A percentile compares a stretch with the other conserved stretches of the same genome.
Evolutionary conservation across 805 yeast species (phyloP).

Genomic region (Schwanniomyces yamadae): DNA sequence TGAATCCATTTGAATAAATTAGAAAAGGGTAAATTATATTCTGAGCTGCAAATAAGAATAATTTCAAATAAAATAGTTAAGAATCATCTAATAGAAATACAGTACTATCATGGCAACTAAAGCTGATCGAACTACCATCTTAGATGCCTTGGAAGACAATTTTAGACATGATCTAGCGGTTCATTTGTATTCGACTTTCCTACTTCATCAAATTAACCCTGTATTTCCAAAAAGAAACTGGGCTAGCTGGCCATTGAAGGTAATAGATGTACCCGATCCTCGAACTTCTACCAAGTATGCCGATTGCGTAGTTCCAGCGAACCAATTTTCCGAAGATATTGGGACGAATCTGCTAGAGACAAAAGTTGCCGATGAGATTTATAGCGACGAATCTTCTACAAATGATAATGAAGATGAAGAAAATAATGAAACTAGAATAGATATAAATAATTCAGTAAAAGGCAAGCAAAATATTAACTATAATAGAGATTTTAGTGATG

Average conservation of each 20-base stretch:
- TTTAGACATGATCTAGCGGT: conserved; percentile 56
- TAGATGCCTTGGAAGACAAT: conserved; percentile 44
- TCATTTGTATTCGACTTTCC: conserved; percentile 60
- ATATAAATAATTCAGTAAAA: conserved; percentile 6
- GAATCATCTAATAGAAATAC: too few species aligned
- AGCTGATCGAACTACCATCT: conserved; percentile 20
- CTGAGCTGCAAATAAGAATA: too few species aligned
- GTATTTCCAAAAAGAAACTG: conserved; percentile 41
- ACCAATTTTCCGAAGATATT: conserved; percentile 7
- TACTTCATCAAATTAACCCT: conserved; percentile 41
- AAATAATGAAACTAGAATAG: conserved; percentile 8
- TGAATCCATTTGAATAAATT: too few species aligned
- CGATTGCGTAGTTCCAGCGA: conserved; percentile 11
- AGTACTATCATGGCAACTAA: conserved; percentile 8
- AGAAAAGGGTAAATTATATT: too few species aligned
- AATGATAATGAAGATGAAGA: conserved; percentile 11
- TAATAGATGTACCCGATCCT: conserved; percentile 38
- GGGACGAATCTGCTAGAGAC: conserved; percentile 7
- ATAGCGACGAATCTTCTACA: conserved; percentile 3
- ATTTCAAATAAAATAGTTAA: too few species aligned
- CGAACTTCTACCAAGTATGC: conserved; percentile 19
- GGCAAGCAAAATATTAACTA: conserved; percentile 8
- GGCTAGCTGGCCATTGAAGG: conserved; percentile 60
- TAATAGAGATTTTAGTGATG: conserved; percentile 14
- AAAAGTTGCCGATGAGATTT: not conserved